Base-by-base conservation (phyloP, 2,329 filamentous ascomycete species). In the Endoconidiophora laricicola region DNA sequence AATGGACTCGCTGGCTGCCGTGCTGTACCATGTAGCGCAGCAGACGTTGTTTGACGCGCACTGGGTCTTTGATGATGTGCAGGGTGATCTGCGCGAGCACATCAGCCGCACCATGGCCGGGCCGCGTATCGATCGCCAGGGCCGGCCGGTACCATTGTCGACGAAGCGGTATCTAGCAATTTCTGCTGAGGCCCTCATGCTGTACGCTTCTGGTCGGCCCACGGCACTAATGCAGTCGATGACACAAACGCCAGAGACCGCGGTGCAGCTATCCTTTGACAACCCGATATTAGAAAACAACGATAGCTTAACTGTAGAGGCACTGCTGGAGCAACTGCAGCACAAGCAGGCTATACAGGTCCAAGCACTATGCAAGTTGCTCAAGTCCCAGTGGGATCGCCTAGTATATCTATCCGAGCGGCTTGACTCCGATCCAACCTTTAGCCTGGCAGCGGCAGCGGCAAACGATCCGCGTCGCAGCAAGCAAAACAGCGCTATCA, bases 1-100 rank as follows among this genome's bases (percentile, higher is more conserved):
- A 22, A 56, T 63, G 54, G 58, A 52, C 1, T 51, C 53, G 1
- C 36, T 54, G 3, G 59, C 62, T 14, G 46, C 56, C 2, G 37
- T 58, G 2, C 24, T 56, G 3, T 66, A 66, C 40, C 46, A 59
- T 14, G 50, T 60, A 12, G 46, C 60, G 1, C 61, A 64, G 38
- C 58, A 60, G 48, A 56, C 59, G 2, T 51, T 65, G 2, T 58
- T 56, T 10, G 55, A 56, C 22, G 58, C 56, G 2, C 54, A 58
- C 16, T 58, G 64, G 54, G 59, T 63, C 9, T 52, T 57, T 2
- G 55, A 60, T 1, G 50, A 54, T 18, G 41, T 55, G 3, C 38
- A 49, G 22, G 50, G 44, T 3, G 52, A 50, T 14, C 29, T 55
- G 24, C 50, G 46, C 16, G 51, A 49, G 20, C 49, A 33, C 9